Evolutionary conservation across 345 rosid genomes (phyloP).

Genomic region (Lumnitzera racemosa): DNA sequence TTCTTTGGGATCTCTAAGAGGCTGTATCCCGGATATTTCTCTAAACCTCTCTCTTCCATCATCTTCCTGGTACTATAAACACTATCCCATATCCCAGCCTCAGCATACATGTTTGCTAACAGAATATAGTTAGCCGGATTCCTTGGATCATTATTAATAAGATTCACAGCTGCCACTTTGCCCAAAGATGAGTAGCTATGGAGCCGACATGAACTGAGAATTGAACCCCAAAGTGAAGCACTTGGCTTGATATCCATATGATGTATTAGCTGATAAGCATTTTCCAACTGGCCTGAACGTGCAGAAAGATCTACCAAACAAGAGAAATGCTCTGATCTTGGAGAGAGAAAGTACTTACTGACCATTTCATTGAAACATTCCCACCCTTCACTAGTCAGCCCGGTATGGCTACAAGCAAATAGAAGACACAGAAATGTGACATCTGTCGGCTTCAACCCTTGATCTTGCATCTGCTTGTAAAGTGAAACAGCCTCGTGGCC

Average conservation of each 20-base stretch:
- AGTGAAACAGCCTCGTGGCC: conserved; percentile 45
- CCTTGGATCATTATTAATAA: conserved; percentile 41
- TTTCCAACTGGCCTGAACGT: conserved; percentile 52
- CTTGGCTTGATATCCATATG: conserved; percentile 30
- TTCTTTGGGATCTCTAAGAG: conserved; percentile 25
- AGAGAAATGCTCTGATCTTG: conserved; percentile 55
- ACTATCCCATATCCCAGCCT: conserved; percentile 44
- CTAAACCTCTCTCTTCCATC: conserved; percentile 41
- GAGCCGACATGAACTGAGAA: conserved; percentile 53
- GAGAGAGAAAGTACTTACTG: conserved; percentile 32
- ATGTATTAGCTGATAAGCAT: conserved; percentile 37
- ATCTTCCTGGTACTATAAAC: conserved; percentile 32
- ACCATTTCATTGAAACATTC: conserved; percentile 48
- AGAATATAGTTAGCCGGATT: conserved; percentile 49
- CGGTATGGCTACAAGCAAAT: conserved; percentile 66
- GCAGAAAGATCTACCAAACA: conserved; percentile 67
- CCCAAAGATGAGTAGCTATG: conserved; percentile 37
- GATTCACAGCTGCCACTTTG: conserved; percentile 38
- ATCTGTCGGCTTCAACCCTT: conserved; percentile 51
- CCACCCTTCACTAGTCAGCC: conserved; percentile 48
- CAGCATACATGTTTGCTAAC: conserved; percentile 51
- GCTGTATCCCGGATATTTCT: conserved; percentile 58
- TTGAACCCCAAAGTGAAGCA: conserved; percentile 58
- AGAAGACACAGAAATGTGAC: conserved; percentile 60
- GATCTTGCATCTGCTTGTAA: conserved; percentile 43